Base-by-base conservation (phyloP, 768 basidiomycete species). In the Filobasidium floriforme region DNA sequence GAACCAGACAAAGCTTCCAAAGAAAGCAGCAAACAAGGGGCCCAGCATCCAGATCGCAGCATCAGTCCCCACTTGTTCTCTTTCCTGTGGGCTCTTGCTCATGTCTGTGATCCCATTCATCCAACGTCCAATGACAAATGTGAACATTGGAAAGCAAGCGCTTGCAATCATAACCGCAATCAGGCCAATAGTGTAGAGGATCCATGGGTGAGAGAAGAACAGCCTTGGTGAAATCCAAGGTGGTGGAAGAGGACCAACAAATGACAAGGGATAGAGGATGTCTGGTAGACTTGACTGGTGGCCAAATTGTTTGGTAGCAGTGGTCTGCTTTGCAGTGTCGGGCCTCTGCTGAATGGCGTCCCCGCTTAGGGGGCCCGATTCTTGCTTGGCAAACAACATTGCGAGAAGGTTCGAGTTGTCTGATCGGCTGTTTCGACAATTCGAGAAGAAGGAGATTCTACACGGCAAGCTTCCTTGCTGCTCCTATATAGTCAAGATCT, bases 251-350 rank as follows among this genome's bases (percentile, higher is more conserved):
- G 70, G 69, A 4, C 69, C 69, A 1, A 72, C 73, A 54, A 74
- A 73, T 1, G 72, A 73, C 4, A 74, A 54, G 44, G 72, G 66
- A 63, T 74, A 74, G n/a, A 74, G 68, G 14, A 28, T 60, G 41
- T 69, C 57, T 0, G 72, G 73, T 1, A 74, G 61, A 1, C 18
- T 54, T 14, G 73, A 74, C 4, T 28, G 26, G 60, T 69, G 69
- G 6, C 46, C 12, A 12, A 49, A 49, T 37, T 37, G 32, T 37
- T 37, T 37, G 9, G 9, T 37, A 37, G 32, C 9, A 9, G 32
- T 37, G 9, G 32, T 37, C 4, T 3, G 32, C 9, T 37, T 37
- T 37, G 32, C 32, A 37, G 32, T 37, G 32, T 37, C 9, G 32
- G 9, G 32, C 32, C 9, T 37, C 9, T 37, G 4, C 9, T 37